These are phyloP conservation scores for Talaromyces sp. DNA, from an alignment of 2,329 filamentous ascomycete genomes.

Conservation along the genomic window DNA sequence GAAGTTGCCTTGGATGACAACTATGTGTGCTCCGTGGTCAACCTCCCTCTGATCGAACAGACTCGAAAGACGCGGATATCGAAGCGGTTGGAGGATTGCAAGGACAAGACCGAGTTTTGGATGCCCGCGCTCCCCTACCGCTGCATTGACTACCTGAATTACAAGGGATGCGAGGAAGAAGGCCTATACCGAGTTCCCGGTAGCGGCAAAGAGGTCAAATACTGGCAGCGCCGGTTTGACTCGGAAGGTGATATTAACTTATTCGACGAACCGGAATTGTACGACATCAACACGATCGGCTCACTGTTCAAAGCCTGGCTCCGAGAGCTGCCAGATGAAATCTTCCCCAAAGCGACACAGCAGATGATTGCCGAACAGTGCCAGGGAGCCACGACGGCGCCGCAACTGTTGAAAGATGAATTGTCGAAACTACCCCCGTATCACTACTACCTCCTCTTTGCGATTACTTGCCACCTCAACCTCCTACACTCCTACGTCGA, in stretches of 20 bases:
- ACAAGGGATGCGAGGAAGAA: constrained; percentile 88
- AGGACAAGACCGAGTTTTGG: constrained; percentile 97
- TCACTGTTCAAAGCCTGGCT: constrained; percentile 97
- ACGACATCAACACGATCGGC: constrained; percentile 93
- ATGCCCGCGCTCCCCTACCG: constrained; percentile 95
- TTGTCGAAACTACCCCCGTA: constrained; percentile 91
- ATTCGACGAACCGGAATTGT: constrained; percentile 78
- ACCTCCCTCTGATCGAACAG: constrained; percentile 78
- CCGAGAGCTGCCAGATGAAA: constrained; percentile 85
- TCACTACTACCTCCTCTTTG: constrained; percentile 96
- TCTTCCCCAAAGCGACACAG: constrained; percentile 81
- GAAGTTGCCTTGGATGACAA: constrained; percentile 70
- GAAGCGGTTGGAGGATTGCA: constrained; percentile 76
- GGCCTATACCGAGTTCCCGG: constrained; percentile 89
- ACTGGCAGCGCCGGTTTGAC: constrained; percentile 89
- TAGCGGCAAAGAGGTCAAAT: constrained; percentile 82
- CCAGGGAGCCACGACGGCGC: constrained; percentile 69
- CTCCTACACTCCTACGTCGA: constrained; percentile 84
- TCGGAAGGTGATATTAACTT: constrained; percentile 85
- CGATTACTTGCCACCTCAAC: constrained; percentile 92
- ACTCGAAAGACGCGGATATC: constrained; percentile 87
- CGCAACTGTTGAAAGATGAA: constrained; percentile 81
- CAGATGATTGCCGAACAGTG: constrained; percentile 75
- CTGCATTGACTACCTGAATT: constrained; percentile 93
- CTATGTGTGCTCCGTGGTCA: constrained; percentile 79